Conservation (phyloP, 352 stramenopile species). For the Phytophthora gonapodyides region DNA sequence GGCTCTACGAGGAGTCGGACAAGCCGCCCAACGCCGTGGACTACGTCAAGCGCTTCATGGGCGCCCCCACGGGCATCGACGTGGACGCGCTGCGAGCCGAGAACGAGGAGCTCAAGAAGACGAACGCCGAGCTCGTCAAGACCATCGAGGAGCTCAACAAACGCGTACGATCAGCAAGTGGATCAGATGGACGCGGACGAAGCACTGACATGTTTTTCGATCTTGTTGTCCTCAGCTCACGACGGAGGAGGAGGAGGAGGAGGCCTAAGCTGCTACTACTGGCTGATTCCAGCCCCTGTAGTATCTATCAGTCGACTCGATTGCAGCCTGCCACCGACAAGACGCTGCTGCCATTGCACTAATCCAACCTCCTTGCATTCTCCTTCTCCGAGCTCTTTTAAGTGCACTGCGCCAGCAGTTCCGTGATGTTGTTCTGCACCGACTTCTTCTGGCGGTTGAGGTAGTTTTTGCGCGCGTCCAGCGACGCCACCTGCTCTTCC, state of each 20-base stretch:
- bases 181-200: not conserved
- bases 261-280: slow-evolving; percentile 18
- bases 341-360: slow-evolving; percentile 25
- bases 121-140: slow-evolving; percentile 90
- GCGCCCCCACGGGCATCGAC: slow-evolving; percentile 90
- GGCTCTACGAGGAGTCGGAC: slow-evolving; percentile 96
- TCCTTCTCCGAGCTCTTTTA: slow-evolving; percentile 19
- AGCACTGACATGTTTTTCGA: not conserved
- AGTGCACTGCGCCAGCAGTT: slow-evolving; percentile 77
- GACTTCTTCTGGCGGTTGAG: slow-evolving; percentile 77
- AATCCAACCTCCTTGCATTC: slow-evolving; percentile 32
- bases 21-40: slow-evolving; percentile 96
- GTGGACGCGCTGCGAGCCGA: slow-evolving; percentile 88
- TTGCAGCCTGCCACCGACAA: not conserved
- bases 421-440: slow-evolving; percentile 84
- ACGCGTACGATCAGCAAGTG: slow-evolving; percentile 46
- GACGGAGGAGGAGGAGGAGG: slow-evolving; percentile 71
- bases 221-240: slow-evolving; percentile 44
- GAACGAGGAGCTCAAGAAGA: slow-evolving; percentile 93
- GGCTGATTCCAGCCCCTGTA: not conserved
- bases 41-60: slow-evolving; percentile 98
- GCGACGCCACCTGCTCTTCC: slow-evolving; percentile 70
- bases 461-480: slow-evolving; percentile 85
- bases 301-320: slow-evolving; percentile 28
- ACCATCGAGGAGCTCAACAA: slow-evolving; percentile 93